phyloP scores from a whole-genome alignment of 192 early-diverging fungal genomes.

The Podila epicladia region DNA sequence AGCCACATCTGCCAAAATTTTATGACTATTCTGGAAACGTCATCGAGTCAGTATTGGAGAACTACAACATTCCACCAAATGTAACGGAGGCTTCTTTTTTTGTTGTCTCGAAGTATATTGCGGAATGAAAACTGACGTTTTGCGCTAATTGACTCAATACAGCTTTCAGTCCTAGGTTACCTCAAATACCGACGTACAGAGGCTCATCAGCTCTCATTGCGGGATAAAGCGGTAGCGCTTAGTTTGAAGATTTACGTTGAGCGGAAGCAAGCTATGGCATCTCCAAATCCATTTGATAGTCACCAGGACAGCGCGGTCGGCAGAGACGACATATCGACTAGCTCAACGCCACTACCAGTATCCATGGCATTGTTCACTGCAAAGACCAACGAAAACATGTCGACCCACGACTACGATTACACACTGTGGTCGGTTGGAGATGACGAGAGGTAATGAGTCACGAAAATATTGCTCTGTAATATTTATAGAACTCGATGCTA shows the following conservation, averaged over 20 bases:
- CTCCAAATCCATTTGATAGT: slow-evolving; percentile 21
- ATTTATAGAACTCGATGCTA: neutral
- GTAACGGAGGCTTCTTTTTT: slow-evolving; percentile 7
- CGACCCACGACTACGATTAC: slow-evolving; percentile 46
- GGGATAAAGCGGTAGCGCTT: slow-evolving; percentile 30
- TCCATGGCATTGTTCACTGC: slow-evolving; percentile 34
- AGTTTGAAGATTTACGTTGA: slow-evolving; percentile 40
- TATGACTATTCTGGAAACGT: slow-evolving; percentile 38
- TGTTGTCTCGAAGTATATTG: neutral
- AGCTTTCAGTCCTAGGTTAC: slow-evolving; percentile 45
- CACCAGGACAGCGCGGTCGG: neutral
- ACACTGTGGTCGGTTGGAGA: slow-evolving; percentile 43
- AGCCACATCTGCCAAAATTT: slow-evolving; percentile 43
- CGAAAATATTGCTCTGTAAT: neutral
- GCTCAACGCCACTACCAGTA: slow-evolving; percentile 9
- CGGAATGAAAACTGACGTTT: neutral
- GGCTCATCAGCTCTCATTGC: slow-evolving; percentile 25
- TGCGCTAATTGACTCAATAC: neutral
- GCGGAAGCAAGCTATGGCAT: slow-evolving; percentile 12
- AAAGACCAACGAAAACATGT: slow-evolving; percentile 45
- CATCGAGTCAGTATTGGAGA: slow-evolving; percentile 20
- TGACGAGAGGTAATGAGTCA: slow-evolving; percentile 20
- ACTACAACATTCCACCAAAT: slow-evolving; percentile 41
- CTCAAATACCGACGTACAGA: slow-evolving; percentile 46
- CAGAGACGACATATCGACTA: neutral